phyloP scores from a whole-genome alignment of 2,329 filamentous ascomycete genomes.

The Alternaria ventricosa region DNA sequence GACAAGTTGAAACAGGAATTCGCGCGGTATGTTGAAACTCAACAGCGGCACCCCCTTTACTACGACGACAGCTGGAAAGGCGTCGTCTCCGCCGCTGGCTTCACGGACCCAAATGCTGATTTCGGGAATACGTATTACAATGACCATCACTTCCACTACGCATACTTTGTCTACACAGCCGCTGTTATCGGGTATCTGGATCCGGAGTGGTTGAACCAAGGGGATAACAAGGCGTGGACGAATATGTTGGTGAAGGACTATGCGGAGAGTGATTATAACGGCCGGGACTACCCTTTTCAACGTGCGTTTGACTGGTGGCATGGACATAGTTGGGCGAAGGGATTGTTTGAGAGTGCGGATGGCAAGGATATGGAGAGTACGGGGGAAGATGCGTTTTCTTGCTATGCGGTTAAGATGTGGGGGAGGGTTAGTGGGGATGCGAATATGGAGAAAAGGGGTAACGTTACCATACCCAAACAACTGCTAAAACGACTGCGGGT shows the following conservation, averaged over 20 bases:
- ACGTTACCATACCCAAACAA: too few relatives aligned
- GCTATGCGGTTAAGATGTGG: conserved; percentile 94
- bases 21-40: conserved; percentile 55
- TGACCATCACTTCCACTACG: conserved; percentile 70
- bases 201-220: conserved; percentile 68
- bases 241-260: conserved; percentile 84
- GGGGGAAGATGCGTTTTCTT: conserved; percentile 87
- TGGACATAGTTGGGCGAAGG: conserved; percentile 92
- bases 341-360: conserved; percentile 72
- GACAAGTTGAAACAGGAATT: conserved; percentile 56
- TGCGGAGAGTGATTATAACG: conserved; percentile 78
- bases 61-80: conserved; percentile 76
- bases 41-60: conserved; percentile 57
- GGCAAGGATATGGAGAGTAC: conserved; percentile 88
- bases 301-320: conserved; percentile 93
- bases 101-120: conserved; percentile 74
- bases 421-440: conserved; percentile 76
- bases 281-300: conserved; percentile 72
- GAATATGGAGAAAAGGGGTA: conserved; percentile 74
- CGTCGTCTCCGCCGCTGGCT: conserved; percentile 77
- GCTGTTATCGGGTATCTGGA: conserved; percentile 84
- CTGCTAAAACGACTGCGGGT: too few relatives aligned
- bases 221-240: conserved; percentile 77
- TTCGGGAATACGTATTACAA: conserved; percentile 88
- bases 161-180: conserved; percentile 88